Evolutionary conservation across 106 monocot genomes (phyloP), one percentile per base, ranked within the genome.

Genomic region (Posidonia australis): DNA sequence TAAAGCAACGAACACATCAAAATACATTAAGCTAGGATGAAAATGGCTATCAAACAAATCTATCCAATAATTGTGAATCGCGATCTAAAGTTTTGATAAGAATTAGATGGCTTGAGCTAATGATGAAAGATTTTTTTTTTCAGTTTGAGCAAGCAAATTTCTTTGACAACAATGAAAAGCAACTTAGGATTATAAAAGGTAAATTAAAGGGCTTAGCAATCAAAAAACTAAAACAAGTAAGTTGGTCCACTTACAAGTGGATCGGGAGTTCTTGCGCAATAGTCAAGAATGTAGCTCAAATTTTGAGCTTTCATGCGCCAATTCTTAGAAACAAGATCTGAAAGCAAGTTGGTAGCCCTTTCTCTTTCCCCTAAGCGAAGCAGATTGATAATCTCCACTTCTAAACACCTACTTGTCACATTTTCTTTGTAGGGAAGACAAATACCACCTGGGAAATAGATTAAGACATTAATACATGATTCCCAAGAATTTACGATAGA

Each of bases 261-360:
- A 77, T 77, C 71, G 51, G 77, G 77, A 45, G 21, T 44, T 67
- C 52, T 57, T 41, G 71, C 65, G 52, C 77, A 77, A 51, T 72
- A 77, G 27, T 72, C 65, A 28, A 77, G 71, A 66, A 77, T 67
- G n/a, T 31, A 52, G 5, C 13, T 22, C 51, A 71, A 77, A 66
- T 60, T 43, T 0, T 71, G 53, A 51, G 26, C 66, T 21, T 28
- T 60, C 20, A 59, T 52, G n/a, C 14, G 13, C 20, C 31, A 60
- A 29, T 13, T 32, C 18, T 23, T 20, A 12, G 36, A 25, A 20
- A 14, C 45, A 44, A 62, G n/a, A 45, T 54, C 60, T 41, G 24
- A 20, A 54, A 77, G 77, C 30, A 67, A 64, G 6, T 53, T 45
- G 36, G 71, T 67, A 18, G 77, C 77, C 67, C 60, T 77, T 58